phyloP scores from a whole-genome alignment of 2,329 filamentous ascomycete species.

The Aspergillus sergii region DNA sequence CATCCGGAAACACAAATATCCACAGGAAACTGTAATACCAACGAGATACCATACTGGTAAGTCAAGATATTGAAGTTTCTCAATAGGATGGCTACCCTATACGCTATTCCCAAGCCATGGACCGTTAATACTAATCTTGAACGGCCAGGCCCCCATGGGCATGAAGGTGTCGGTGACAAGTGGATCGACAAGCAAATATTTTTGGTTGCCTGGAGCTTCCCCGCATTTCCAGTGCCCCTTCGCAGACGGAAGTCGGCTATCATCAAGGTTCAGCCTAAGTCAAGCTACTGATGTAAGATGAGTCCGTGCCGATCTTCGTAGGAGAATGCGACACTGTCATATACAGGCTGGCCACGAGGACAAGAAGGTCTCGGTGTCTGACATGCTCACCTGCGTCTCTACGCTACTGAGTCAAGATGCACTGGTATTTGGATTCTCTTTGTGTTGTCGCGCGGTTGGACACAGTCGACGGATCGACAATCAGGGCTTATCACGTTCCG shows the following conservation, averaged over 20 bases:
- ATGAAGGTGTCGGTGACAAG: neutral
- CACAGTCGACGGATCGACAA: conserved; percentile 6
- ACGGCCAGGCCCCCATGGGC: neutral
- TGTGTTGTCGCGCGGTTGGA: neutral
- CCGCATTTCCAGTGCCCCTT: neutral
- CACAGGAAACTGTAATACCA: neutral
- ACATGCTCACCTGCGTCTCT: neutral
- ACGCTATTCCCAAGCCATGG: neutral
- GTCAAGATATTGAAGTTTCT: neutral
- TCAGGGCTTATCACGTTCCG: conserved; percentile 4
- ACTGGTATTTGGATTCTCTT: neutral
- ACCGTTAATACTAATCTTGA: neutral
- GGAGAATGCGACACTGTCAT: neutral
- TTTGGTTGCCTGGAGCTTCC: neutral
- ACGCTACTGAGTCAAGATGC: neutral
- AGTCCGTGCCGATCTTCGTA: neutral
- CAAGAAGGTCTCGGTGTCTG: neutral
- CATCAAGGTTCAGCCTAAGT: neutral
- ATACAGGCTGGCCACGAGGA: neutral
- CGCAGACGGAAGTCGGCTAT: neutral
- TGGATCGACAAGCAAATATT: neutral
- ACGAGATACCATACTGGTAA: neutral
- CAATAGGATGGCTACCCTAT: neutral
- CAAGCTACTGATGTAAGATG: neutral
- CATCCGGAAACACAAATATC: neutral